phyloP scores from a whole-genome alignment of 805 yeast genomes.

The Maudiozyma saulgeensis region DNA sequence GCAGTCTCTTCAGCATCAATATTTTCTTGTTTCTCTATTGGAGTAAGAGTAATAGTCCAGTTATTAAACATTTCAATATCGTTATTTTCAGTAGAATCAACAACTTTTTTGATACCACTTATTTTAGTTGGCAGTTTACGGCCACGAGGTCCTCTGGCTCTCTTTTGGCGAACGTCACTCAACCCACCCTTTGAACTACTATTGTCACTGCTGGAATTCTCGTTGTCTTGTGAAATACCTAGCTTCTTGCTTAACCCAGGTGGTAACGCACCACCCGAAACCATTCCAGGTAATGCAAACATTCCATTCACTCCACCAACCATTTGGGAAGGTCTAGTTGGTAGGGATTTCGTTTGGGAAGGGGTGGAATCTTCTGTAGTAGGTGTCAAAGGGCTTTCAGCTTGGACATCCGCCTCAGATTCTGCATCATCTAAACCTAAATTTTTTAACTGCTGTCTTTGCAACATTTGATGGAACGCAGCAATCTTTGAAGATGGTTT shows the following conservation, averaged over 20 bases:
- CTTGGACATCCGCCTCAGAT: slow-evolving; percentile 21
- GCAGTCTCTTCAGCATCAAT: background rate
- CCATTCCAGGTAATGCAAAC: slow-evolving; percentile 48
- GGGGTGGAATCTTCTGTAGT: slow-evolving; percentile 5
- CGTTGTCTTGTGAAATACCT: background rate
- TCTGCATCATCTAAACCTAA: slow-evolving; percentile 37
- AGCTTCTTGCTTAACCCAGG: slow-evolving; percentile 14
- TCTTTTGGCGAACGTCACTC: slow-evolving; percentile 24
- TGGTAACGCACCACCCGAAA: slow-evolving; percentile 24
- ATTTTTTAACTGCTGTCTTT: slow-evolving; percentile 38
- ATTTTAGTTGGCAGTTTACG: slow-evolving; percentile 50
- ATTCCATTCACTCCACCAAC: slow-evolving; percentile 56
- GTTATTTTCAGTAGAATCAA: slow-evolving; percentile 10
- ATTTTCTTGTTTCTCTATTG: background rate
- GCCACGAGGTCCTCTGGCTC: slow-evolving; percentile 70
- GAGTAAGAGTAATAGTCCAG: slow-evolving; percentile 14
- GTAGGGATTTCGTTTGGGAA: background rate
- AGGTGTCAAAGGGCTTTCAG: background rate
- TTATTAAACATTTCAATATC: slow-evolving; percentile 15
- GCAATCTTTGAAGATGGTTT: slow-evolving; percentile 73
- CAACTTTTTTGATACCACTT: slow-evolving; percentile 32
- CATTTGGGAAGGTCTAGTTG: slow-evolving; percentile 11
- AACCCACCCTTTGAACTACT: background rate
- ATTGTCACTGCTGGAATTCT: background rate
- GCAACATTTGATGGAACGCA: slow-evolving; percentile 70